Base-by-base conservation (phyloP, 768 basidiomycete genomes). In the Naematelia encephala region DNA sequence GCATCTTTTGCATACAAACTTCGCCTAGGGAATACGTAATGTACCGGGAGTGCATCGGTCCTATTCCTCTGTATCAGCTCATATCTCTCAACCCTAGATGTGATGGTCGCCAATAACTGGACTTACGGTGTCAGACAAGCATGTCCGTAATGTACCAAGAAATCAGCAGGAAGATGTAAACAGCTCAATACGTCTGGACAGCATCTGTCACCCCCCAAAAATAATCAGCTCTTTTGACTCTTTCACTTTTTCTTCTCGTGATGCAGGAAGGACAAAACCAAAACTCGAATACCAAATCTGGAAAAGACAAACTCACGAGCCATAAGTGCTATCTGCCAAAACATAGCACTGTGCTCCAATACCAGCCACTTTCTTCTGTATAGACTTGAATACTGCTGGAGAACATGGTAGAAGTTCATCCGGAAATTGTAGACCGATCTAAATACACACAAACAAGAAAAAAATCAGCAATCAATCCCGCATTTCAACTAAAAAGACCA, bases 161-260 rank as follows among this genome's bases (percentile, higher is more conserved):
- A 84, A 71, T 97, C 90, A 0, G 92, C 91, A 63, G 92, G 86
- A 47, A 92, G 86, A 70, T 99, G 96, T 68, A 91, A 87, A 2
- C 94, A 92, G 4, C 92, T 88, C 4, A 98, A 88, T 66, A 97
- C 90, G 69, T 99, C 96, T 2, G 94, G 91, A 73, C 96, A 98
- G 70, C 96, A 99, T 69, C 93, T 92, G 69, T 12, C 8, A n/a
- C n/a, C n/a, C n/a, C n/a, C 4, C 14, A 25, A 34, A 26, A n/a
- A 42, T 12, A 16, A 14, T 27, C 34, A 25, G 26, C 16, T 19
- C 42, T 22, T 5, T 42, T 30, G 5, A 16, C 44, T 19, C 4
- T 14, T 16, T 4, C 23, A 4, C 5, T n/a, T n/a, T n/a, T n/a
- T n/a, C n/a, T n/a, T n/a, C n/a, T n/a, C n/a, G n/a, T n/a, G n/a